These are phyloP conservation scores for Fusarium haematococcum DNA, from an alignment of 2,329 filamentous ascomycete species.

Conservation along the genomic window DNA sequence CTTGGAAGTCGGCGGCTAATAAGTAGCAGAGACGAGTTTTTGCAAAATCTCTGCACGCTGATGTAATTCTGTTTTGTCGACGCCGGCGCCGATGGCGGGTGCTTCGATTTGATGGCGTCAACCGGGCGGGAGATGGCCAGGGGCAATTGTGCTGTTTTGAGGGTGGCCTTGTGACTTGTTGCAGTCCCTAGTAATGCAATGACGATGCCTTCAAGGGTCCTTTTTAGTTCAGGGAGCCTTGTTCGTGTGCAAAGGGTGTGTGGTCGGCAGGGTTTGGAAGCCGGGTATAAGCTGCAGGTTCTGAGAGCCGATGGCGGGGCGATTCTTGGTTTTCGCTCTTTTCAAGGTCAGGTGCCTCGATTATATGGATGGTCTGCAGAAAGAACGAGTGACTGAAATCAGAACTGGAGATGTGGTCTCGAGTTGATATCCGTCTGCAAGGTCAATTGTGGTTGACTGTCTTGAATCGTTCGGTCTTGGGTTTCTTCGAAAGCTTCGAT, in stretches of 20 bases:
- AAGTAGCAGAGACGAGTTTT: conserved; percentile 21
- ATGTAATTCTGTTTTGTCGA: conserved; percentile 32
- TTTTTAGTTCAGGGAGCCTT: conserved; percentile 1
- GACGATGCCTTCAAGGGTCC: conserved; percentile 26
- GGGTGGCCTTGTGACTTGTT: conserved; percentile 27
- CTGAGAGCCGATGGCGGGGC: conserved; percentile 23
- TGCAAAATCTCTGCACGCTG: conserved; percentile 33
- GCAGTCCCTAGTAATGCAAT: conserved; percentile 23
- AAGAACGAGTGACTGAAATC: conserved; percentile 10
- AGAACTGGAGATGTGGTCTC: neutral
- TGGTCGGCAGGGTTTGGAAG: conserved; percentile 35
- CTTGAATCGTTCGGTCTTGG: conserved; percentile 8
- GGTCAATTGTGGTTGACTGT: conserved; percentile 26
- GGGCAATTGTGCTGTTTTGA: conserved; percentile 15
- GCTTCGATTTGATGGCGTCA: conserved; percentile 17
- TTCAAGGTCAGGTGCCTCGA: conserved; percentile 5
- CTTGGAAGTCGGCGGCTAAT: conserved; percentile 34
- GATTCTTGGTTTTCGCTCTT: conserved; percentile 24
- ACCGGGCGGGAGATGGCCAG: conserved; percentile 34
- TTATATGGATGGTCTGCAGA: neutral
- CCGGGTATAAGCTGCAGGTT: conserved; percentile 22
- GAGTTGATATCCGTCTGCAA: neutral
- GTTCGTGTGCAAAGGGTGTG: neutral
- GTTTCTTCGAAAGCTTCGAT: conserved; percentile 14
- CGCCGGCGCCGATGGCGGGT: conserved; percentile 6